Conservation (phyloP, 768 basidiomycete genomes). For the Panus rudis region DNA sequence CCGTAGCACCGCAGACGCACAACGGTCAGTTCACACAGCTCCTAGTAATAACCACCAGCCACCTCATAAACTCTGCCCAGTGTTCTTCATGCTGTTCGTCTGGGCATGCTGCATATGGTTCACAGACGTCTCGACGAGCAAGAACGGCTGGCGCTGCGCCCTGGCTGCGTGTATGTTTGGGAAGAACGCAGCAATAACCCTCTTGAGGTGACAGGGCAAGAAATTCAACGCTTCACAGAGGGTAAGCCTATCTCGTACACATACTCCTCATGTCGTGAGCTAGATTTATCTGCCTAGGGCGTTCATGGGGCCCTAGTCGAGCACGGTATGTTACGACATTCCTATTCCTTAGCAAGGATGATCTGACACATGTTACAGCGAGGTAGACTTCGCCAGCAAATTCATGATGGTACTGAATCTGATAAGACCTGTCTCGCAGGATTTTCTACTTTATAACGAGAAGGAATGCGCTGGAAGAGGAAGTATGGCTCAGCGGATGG, state of each 20-base stretch:
- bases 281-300: background rate
- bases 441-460: slow-evolving; percentile 35
- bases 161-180: slow-evolving; percentile 34
- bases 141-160: slow-evolving; percentile 26
- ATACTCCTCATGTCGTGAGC: too few species aligned
- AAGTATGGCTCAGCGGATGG: slow-evolving; percentile 16
- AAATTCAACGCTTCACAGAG: slow-evolving; percentile 33
- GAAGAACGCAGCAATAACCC: slow-evolving; percentile 29
- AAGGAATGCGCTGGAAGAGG: slow-evolving; percentile 24
- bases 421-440: too few species aligned
- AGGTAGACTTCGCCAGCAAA: too few species aligned
- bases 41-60: background rate
- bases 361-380: too few species aligned
- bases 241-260: slow-evolving; percentile 9
- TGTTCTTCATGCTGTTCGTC: slow-evolving; percentile 31
- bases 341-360: slow-evolving; percentile 1
- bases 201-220: slow-evolving; percentile 27
- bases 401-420: too few species aligned
- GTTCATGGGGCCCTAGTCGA: background rate
- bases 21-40: slow-evolving; percentile 13
- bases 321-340: slow-evolving; percentile 1
- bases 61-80: background rate
- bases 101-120: slow-evolving; percentile 29
- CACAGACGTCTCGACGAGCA: slow-evolving; percentile 32
- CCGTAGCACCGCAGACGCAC: slow-evolving; percentile 29